Conservation (phyloP, 2,329 filamentous ascomycete species). For the Sordariomycetes sp. region DNA sequence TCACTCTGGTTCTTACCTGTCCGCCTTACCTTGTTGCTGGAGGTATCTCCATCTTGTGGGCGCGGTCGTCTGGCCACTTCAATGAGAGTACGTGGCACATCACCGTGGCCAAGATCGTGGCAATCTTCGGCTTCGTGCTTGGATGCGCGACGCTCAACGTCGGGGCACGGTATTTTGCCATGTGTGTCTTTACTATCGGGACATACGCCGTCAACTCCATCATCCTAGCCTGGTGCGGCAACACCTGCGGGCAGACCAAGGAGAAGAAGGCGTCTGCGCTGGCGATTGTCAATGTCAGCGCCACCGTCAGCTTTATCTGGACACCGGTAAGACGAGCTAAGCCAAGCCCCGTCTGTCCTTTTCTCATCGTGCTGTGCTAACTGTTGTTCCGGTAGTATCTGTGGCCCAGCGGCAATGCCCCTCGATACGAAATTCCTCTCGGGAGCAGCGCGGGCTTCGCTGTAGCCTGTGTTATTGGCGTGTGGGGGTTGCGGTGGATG, state of each 20-base stretch:
- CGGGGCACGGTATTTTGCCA: constrained; percentile 16
- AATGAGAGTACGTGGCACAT: constrained; percentile 24
- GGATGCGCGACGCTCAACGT: constrained; percentile 8
- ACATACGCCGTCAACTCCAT: constrained; percentile 25
- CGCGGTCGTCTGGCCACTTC: constrained; percentile 21
- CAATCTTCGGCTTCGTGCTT: constrained; percentile 13
- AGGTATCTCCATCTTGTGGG: constrained; percentile 15
- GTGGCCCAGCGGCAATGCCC: constrained; percentile 24
- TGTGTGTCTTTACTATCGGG: constrained; percentile 20
- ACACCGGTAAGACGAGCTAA: constrained; percentile 14
- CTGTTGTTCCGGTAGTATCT: constrained; percentile 16
- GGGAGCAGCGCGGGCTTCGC: constrained; percentile 14
- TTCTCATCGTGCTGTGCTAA: neutral
- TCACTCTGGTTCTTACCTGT: constrained; percentile 15
- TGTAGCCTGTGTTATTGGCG: constrained; percentile 11
- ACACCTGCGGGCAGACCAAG: constrained; percentile 24
- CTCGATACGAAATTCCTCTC: constrained; percentile 27
- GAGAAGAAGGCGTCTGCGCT: constrained; percentile 29
- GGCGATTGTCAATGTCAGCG: constrained; percentile 27
- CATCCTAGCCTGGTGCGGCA: constrained; percentile 27
- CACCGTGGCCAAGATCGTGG: constrained; percentile 9
- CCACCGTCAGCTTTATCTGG: constrained; percentile 29
- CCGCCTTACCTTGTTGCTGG: constrained; percentile 16
- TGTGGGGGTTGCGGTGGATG: constrained; percentile 13
- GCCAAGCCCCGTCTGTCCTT: neutral